Evolutionary conservation across 2,329 filamentous ascomycete species (phyloP).

Genomic region (Pseudogymnoascus sp.): DNA sequence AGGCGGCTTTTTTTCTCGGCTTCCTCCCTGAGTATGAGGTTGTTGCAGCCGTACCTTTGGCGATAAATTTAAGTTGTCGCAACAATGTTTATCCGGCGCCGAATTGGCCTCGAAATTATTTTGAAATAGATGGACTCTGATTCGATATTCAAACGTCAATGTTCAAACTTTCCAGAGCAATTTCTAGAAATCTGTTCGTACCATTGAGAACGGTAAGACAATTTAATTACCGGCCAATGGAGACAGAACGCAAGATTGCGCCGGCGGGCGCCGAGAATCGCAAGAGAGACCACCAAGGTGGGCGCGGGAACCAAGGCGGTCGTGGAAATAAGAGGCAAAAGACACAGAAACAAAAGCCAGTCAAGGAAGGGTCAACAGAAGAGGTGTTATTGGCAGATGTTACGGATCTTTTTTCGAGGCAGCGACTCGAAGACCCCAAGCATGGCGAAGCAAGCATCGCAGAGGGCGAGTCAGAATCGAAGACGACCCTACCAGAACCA

Average conservation of each 20-base stretch:
- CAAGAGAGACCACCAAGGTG: conserved; percentile 7
- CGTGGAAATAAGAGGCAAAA: conserved; percentile 40
- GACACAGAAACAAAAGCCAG: conserved; percentile 47
- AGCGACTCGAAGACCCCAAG: conserved; percentile 29
- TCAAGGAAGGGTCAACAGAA: conserved; percentile 55
- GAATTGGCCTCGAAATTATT: conserved; percentile 10
- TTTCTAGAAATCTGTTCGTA: not conserved
- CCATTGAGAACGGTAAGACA: not conserved
- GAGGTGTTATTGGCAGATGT: conserved; percentile 62
- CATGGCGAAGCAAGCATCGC: conserved; percentile 20
- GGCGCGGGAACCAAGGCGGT: conserved; percentile 20
- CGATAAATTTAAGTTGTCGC: conserved; percentile 3
- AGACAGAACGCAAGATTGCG: not conserved
- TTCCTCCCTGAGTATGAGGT: conserved; percentile 7
- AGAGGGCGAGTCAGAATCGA: conserved; percentile 20
- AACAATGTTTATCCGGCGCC: not conserved
- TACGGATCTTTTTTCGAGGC: conserved; percentile 40
- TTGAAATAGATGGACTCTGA: conserved; percentile 1
- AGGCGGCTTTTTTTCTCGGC: conserved; percentile 2
- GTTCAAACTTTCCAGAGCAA: not conserved
- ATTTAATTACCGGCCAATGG: conserved; percentile 6
- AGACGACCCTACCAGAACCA: conserved; percentile 49
- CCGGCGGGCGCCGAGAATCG: not conserved
- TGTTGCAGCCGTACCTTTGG: not conserved
- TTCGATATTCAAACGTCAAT: not conserved